Evolutionary conservation across 2,329 filamentous ascomycete genomes (phyloP).

Genomic region (Ceratocystis eucalypticola): DNA sequence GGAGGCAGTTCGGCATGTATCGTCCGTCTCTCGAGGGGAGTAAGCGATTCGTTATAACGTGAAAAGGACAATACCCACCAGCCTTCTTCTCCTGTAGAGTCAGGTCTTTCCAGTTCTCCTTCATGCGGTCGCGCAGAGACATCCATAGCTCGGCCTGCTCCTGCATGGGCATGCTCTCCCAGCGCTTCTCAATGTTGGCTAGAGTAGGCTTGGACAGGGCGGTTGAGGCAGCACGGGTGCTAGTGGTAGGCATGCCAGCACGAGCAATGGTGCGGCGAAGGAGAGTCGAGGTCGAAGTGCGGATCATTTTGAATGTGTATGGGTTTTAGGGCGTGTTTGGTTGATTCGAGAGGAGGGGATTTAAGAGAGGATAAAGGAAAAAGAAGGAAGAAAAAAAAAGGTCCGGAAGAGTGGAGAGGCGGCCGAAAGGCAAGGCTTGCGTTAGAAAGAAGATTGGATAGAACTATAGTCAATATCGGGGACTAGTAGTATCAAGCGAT

Average conservation of each 20-base stretch:
- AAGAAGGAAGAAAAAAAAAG: slow-evolving; percentile 10
- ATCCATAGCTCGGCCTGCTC: slow-evolving; percentile 99
- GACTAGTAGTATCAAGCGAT: not conserved
- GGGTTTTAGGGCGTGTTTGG: slow-evolving; percentile 15
- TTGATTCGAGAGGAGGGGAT: slow-evolving; percentile 9
- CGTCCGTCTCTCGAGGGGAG: not conserved
- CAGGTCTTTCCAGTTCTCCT: slow-evolving; percentile 90
- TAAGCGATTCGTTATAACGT: not conserved
- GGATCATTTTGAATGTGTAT: slow-evolving; percentile 35
- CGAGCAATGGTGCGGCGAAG: slow-evolving; percentile 39
- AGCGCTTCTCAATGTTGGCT: slow-evolving; percentile 97
- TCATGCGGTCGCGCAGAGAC: slow-evolving; percentile 95
- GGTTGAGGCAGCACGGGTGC: slow-evolving; percentile 46
- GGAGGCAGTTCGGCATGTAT: slow-evolving; percentile 8
- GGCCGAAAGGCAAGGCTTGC: slow-evolving; percentile 1
- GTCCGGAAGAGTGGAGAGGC: slow-evolving; percentile 15
- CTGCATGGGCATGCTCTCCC: slow-evolving; percentile 94
- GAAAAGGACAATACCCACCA: slow-evolving; percentile 49
- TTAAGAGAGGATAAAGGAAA: not conserved
- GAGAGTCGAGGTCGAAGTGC: slow-evolving; percentile 36
- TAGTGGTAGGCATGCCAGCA: slow-evolving; percentile 32
- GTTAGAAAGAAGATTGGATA: not conserved
- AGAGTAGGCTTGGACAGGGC: slow-evolving; percentile 97
- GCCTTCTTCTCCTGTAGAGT: slow-evolving; percentile 98
- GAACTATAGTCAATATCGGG: not conserved